A percentile compares a stretch with the other conserved stretches of the same genome.
Conservation (phyloP, 345 rosid genomes). For the Atalantia buxifolia region DNA sequence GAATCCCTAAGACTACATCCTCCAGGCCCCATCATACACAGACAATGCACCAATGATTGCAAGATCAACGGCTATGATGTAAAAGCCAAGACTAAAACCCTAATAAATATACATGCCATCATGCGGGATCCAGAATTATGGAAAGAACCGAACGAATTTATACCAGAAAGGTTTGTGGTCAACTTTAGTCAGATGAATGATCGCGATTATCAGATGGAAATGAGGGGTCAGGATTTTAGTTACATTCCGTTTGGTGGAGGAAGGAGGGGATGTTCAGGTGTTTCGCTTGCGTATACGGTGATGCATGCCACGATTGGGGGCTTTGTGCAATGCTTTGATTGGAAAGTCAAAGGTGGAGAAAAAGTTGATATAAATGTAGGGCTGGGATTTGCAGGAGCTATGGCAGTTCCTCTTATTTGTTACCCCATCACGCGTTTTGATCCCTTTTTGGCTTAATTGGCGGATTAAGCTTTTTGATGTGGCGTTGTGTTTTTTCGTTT, state of each 20-base stretch:
- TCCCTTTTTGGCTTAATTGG: constrained; percentile 6
- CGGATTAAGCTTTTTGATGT: no score
- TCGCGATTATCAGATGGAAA: constrained; percentile 1
- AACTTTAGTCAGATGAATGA: not conserved
- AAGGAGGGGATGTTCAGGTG: constrained; percentile 37
- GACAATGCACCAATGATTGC: constrained; percentile 22
- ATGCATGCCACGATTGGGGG: constrained; percentile 33
- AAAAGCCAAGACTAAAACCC: constrained; percentile 23
- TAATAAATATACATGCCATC: constrained; percentile 36
- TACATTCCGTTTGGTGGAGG: constrained; percentile 50
- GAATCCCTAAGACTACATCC: constrained; percentile 34
- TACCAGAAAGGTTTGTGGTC: constrained; percentile 40
- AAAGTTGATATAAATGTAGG: constrained; percentile 27
- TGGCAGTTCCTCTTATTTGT: constrained; percentile 52
- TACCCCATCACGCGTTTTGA: constrained; percentile 35
- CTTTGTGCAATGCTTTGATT: constrained; percentile 45
- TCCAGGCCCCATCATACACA: constrained; percentile 19
- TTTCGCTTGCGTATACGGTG: constrained; percentile 16
- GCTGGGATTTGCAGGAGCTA: constrained; percentile 33
- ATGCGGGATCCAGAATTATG: constrained; percentile 40
- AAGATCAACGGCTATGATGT: constrained; percentile 28
- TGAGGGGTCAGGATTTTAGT: constrained; percentile 21
- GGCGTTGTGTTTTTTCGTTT: no score
- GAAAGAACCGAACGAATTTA: constrained; percentile 24
- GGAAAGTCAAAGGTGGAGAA: constrained; percentile 33